These are phyloP conservation scores for Fomitopsis pinicola DNA, from an alignment of 1,284 basidiomycete genomes.

Conservation along the genomic window DNA sequence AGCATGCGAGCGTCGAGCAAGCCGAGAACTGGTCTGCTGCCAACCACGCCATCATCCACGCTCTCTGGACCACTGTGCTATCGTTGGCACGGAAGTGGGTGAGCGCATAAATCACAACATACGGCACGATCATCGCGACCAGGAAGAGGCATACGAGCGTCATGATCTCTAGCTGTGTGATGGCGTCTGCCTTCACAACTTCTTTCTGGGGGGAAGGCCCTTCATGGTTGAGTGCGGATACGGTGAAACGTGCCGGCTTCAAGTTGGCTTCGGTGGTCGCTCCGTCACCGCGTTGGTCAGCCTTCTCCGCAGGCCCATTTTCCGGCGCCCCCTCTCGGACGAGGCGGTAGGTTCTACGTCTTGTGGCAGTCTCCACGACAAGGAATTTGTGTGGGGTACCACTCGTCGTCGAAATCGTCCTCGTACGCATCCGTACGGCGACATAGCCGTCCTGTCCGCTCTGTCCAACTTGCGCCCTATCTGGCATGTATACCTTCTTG, in stretches of 20 bases:
- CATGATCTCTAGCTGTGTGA: background rate
- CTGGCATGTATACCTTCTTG: background rate
- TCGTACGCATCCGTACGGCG: background rate
- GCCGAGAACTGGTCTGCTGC: slow-evolving; percentile 3
- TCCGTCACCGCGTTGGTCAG: no score
- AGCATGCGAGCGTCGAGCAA: background rate
- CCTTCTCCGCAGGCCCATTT: background rate
- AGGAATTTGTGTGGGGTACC: background rate
- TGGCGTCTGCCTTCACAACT: background rate
- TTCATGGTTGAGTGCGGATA: background rate
- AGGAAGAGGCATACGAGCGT: background rate
- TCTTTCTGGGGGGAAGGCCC: background rate
- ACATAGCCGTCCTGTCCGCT: background rate
- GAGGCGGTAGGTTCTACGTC: background rate
- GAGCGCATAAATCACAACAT: background rate
- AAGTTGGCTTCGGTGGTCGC: no score
- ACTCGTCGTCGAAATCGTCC: background rate
- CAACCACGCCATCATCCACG: slow-evolving; percentile 6
- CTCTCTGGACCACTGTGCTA: slow-evolving; percentile 5
- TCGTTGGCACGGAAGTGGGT: background rate
- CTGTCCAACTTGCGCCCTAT: background rate
- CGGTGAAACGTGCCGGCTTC: background rate
- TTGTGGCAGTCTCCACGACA: background rate
- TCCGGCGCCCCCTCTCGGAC: background rate
- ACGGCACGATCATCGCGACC: background rate